Percentiles rank a stretch among this genome's conserved stretches.
These are phyloP conservation scores for Plantago major DNA, from an alignment of 257 asterid genomes.

Conservation along the genomic window DNA sequence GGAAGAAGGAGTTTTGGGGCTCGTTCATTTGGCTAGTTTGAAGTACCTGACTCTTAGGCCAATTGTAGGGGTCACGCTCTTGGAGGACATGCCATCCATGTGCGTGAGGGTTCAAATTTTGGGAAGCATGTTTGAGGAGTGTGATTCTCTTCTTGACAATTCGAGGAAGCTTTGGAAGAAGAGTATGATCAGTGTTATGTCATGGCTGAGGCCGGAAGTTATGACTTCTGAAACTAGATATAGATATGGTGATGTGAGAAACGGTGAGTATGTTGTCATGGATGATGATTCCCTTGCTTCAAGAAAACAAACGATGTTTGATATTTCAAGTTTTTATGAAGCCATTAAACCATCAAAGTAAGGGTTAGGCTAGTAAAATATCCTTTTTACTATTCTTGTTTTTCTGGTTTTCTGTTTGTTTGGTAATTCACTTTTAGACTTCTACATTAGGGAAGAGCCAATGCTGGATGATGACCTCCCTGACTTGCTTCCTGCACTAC, in stretches of 20 bases:
- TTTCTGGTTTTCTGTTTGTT: conserved; percentile 13
- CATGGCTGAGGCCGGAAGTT: conserved; percentile 94
- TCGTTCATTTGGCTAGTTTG: conserved; percentile 81
- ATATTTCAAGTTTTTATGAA: conserved; percentile 79
- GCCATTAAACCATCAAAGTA: conserved; percentile 96
- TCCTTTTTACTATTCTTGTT: conserved; percentile 10
- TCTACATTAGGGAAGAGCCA: conserved; percentile 57
- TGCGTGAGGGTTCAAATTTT: conserved; percentile 72
- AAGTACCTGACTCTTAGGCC: conserved; percentile 75
- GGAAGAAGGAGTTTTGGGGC: conserved; percentile 73
- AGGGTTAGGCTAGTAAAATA: conserved; percentile 30
- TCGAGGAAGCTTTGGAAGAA: conserved; percentile 82
- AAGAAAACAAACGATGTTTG: conserved; percentile 48
- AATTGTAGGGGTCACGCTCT: conserved; percentile 30
- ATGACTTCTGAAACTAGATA: conserved; percentile 88
- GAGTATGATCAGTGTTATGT: conserved; percentile 82
- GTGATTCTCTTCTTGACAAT: conserved; percentile 70
- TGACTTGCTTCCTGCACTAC: conserved; percentile 79
- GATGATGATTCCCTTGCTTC: conserved; percentile 34
- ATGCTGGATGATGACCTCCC: conserved; percentile 70
- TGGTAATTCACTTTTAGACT: conserved; percentile 20
- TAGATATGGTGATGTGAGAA: conserved; percentile 33
- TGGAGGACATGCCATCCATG: conserved; percentile 39
- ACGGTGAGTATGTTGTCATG: conserved; percentile 29
- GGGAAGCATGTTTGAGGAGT: conserved; percentile 50